phyloP scores from a whole-genome alignment of 495 filamentous ascomycete species.

The Talaromyces proteolyticus region DNA sequence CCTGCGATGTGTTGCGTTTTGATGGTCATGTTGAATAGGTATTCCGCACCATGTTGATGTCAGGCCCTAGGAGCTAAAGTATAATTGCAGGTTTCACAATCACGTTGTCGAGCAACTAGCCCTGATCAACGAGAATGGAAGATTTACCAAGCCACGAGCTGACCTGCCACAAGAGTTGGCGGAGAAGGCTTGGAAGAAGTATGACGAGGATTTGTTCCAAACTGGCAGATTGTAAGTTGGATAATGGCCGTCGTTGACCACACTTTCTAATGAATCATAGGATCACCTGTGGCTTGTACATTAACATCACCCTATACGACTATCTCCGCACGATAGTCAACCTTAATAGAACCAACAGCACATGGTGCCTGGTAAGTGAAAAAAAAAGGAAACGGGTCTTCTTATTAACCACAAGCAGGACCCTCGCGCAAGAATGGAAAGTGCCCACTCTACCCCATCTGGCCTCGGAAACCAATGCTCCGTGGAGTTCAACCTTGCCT shows the following conservation, averaged over 20 bases:
- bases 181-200: conserved; percentile 60
- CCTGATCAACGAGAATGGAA: conserved; percentile 64
- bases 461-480: conserved; percentile 68
- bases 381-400: neutral
- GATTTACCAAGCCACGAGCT: conserved; percentile 56
- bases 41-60: neutral
- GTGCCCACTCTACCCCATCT: conserved; percentile 49
- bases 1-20: conserved; percentile 51
- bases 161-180: conserved; percentile 40
- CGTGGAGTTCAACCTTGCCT: conserved; percentile 67
- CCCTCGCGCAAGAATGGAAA: conserved; percentile 40
- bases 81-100: conserved; percentile 62
- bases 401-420: conserved; percentile 18
- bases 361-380: conserved; percentile 64
- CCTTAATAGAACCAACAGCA: conserved; percentile 67
- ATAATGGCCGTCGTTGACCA: neutral
- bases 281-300: conserved; percentile 75
- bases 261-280: conserved; percentile 16
- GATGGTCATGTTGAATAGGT: conserved; percentile 50
- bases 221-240: conserved; percentile 55
- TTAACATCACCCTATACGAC: conserved; percentile 77
- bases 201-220: conserved; percentile 82
- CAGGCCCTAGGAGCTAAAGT: neutral
- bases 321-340: conserved; percentile 84
- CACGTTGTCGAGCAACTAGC: conserved; percentile 64